Base-by-base conservation (phyloP, 805 yeast genomes). In the Priceomyces haplophilus region DNA sequence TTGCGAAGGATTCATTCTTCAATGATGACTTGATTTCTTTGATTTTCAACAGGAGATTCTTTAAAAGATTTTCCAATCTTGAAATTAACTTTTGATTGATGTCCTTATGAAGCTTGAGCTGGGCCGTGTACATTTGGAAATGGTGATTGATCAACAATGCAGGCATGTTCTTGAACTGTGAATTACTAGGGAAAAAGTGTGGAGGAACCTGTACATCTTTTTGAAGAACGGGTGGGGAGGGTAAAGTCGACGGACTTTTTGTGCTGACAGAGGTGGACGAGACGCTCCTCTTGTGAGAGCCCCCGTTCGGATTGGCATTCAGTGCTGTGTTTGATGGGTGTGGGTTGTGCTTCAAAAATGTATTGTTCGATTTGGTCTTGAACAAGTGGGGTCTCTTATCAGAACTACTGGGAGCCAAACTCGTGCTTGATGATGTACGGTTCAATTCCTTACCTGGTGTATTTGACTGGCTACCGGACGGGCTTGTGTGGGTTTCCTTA, bases 1-100 rank as follows among this genome's bases (percentile, higher is more conserved):
- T 69, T 19, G 72, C 66, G 50, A 70, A 70, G 2, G 70, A 58
- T 15, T 70, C 75, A 50, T 70, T 69, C 42, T 61, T 65, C 46
- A 70, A 55, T 23, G 69, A 58, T 5, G 65, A 52, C 51, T 54
- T 67, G 49, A 70, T 69, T 48, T 70, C 76, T 46, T 67, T 68
- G 48, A 70, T 70, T 41, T 70, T 70, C 45, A 51, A 41, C 25
- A 60, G 50, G 37, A 70, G 58, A 46, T 69, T 68, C 42, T 56
- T 61, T 38, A 59, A 56, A 42, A 70, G 50, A 23, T 49, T 54
- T 45, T 70, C 73, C 19, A 70, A 59, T 36, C 65, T 55, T 1
- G 73, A 72, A 17, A 70, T 56, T 31, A 69, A 48, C 48, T 65
- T 67, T 37, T 46, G 42, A 12, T 46, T 45, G 21, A 70, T 46